Percentiles rank a stretch among this genome's conserved stretches.
phyloP scores from a whole-genome alignment of 2,329 filamentous ascomycete species.

The Emmonsia crescens region DNA sequence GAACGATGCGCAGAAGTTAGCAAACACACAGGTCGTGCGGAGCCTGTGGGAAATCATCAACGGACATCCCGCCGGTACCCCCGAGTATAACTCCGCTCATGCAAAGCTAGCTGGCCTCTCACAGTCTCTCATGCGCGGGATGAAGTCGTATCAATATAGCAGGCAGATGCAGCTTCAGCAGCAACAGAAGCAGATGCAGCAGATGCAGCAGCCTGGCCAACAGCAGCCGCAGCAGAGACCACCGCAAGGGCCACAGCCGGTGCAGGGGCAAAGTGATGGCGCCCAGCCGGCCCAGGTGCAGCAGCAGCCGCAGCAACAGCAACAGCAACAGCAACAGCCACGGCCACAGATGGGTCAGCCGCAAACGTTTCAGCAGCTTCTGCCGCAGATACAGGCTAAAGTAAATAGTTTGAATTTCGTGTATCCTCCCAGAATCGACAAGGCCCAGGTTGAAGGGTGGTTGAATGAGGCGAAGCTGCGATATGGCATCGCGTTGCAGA shows the following conservation, averaged over 20 bases:
- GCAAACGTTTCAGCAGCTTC: slow-evolving; percentile 30
- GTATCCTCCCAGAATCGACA: slow-evolving; percentile 35
- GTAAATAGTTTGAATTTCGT: slow-evolving; percentile 36
- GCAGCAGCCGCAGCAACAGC: slow-evolving; percentile 15
- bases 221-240: slow-evolving; percentile 18
- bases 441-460: slow-evolving; percentile 36
- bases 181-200: slow-evolving; percentile 22
- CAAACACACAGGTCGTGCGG: slow-evolving; percentile 44
- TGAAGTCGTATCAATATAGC: slow-evolving; percentile 34
- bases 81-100: slow-evolving; percentile 41
- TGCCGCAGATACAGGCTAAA: slow-evolving; percentile 37
- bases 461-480: slow-evolving; percentile 36
- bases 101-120: slow-evolving; percentile 43
- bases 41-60: slow-evolving; percentile 45
- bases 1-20: slow-evolving; percentile 43
- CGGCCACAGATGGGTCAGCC: slow-evolving; percentile 26
- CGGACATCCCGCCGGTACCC: slow-evolving; percentile 37
- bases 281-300: slow-evolving; percentile 18
- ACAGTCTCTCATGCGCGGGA: slow-evolving; percentile 41
- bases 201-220: slow-evolving; percentile 17
- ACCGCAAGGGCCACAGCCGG: slow-evolving; percentile 20
- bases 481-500: slow-evolving; percentile 40
- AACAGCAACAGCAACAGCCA: slow-evolving; percentile 19
- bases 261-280: slow-evolving; percentile 1
- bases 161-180: slow-evolving; percentile 21